Percentiles rank a stretch among this genome's conserved stretches.
Evolutionary conservation across 2,329 filamentous ascomycete species (phyloP).

Genomic region (Colletotrichum ledebouriae): DNA sequence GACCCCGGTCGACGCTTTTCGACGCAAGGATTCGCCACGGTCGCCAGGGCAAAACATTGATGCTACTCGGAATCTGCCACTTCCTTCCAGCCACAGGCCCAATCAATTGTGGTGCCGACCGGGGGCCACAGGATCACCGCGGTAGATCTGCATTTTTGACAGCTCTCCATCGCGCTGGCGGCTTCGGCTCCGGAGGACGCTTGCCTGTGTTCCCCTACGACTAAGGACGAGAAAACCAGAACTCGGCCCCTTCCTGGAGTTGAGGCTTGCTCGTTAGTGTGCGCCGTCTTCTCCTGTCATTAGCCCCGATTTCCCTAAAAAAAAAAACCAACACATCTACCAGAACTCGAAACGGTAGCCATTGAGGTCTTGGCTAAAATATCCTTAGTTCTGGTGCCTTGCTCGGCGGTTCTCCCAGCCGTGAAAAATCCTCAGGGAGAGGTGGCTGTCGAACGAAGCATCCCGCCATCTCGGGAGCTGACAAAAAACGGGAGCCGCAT

Average conservation of each 20-base stretch:
- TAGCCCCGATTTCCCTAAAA: constrained; percentile 12
- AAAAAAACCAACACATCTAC: constrained; percentile 34
- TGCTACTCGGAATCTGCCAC: constrained; percentile 43
- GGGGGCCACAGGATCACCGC: constrained; percentile 36
- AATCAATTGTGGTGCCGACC: constrained; percentile 36
- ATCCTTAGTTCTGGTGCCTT: constrained; percentile 26
- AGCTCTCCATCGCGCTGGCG: constrained; percentile 39
- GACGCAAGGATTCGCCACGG: constrained; percentile 38
- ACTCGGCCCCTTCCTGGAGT: constrained; percentile 37
- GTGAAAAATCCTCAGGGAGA: constrained; percentile 12
- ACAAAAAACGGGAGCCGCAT: constrained; percentile 29
- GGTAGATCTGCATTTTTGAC: constrained; percentile 43
- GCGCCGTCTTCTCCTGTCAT: constrained; percentile 16
- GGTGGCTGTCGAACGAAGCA: constrained; percentile 17
- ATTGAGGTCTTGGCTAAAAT: constrained; percentile 16
- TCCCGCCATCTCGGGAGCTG: constrained; percentile 12
- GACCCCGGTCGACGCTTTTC: constrained; percentile 24
- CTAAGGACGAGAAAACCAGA: constrained; percentile 15
- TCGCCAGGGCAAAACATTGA: constrained; percentile 41
- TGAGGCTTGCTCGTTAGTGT: constrained; percentile 35
- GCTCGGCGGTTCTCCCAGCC: constrained; percentile 28
- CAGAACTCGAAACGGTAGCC: constrained; percentile 41
- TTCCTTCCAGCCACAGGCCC: constrained; percentile 39
- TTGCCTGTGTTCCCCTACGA: constrained; percentile 29
- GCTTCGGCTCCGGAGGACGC: constrained; percentile 36